Conservation (phyloP, 305 asterid genomes). For the Rubia tinctorum region DNA sequence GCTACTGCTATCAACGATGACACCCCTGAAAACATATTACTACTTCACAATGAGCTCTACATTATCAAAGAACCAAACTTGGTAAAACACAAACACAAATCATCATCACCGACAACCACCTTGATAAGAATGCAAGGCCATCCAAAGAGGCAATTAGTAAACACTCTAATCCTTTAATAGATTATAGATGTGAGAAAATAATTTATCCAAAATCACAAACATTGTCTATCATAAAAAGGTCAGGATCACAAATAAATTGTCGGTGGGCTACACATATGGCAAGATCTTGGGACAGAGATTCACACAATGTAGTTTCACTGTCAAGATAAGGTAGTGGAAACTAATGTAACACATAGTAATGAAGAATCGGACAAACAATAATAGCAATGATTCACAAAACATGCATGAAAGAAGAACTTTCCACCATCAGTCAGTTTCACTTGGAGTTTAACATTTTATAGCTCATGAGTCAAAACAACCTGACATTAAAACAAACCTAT, state of each 20-base stretch:
- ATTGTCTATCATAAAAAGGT: background rate
- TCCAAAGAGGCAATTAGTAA: no score
- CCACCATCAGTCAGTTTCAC: slow-evolving; percentile 75
- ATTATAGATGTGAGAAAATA: no score
- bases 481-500: slow-evolving; percentile 26
- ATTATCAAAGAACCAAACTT: no score
- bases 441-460: slow-evolving; percentile 85
- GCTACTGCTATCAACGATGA: no score
- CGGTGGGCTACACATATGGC: no score
- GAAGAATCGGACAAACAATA: background rate
- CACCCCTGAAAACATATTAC: no score
- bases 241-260: background rate
- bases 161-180: no score
- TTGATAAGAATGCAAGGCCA: no score
- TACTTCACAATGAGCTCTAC: no score
- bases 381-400: slow-evolving; percentile 12
- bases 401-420: slow-evolving; percentile 89
- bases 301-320: background rate
- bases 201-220: background rate
- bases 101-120: no score
- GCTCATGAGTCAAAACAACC: slow-evolving; percentile 98
- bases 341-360: background rate
- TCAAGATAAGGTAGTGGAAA: background rate
- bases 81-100: background rate
- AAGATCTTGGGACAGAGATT: background rate